Evolutionary conservation across 495 filamentous ascomycete genomes (phyloP).

Genomic region (Penicillium angulare): DNA sequence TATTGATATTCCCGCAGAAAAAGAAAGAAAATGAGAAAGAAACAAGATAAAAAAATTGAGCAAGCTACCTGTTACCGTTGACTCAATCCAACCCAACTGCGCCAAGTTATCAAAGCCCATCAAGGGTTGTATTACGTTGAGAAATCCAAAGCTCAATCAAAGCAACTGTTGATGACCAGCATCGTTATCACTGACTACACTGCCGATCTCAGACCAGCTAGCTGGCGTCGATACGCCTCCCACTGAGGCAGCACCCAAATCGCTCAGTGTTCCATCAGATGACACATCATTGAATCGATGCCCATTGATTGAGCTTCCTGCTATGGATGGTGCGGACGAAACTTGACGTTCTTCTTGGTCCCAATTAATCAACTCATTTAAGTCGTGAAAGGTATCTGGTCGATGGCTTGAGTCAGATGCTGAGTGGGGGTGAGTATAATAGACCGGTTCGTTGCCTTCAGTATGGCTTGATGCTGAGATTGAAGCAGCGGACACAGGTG

Average conservation of each 20-base stretch:
- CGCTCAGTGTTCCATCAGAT: slow-evolving; percentile 64
- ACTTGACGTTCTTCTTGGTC: slow-evolving; percentile 22
- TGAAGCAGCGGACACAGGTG: slow-evolving; percentile 23
- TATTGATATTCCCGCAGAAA: too few relatives aligned
- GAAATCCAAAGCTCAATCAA: background rate
- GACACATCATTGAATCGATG: slow-evolving; percentile 27
- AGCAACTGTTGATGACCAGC: slow-evolving; percentile 31
- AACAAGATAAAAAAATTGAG: too few relatives aligned
- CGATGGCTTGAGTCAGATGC: slow-evolving; percentile 30
- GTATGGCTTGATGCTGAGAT: slow-evolving; percentile 35
- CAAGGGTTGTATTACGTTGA: background rate
- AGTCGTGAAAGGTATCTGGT: slow-evolving; percentile 10
- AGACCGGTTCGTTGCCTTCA: slow-evolving; percentile 24
- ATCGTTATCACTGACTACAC: slow-evolving; percentile 60
- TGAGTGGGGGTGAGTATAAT: slow-evolving; percentile 36
- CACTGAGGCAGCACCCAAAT: slow-evolving; percentile 44
- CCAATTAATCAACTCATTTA: slow-evolving; percentile 9
- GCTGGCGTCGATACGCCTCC: slow-evolving; percentile 62
- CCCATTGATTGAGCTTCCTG: slow-evolving; percentile 39
- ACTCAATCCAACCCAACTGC: background rate
- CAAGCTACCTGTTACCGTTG: background rate
- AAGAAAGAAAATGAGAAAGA: too few relatives aligned
- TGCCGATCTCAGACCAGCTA: slow-evolving; percentile 79
- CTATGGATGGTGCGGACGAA: slow-evolving; percentile 36
- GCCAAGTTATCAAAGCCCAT: slow-evolving; percentile 4